A percentile compares a stretch with the other conserved stretches of the same genome.
These are phyloP conservation scores for Lomentospora prolificans DNA, from an alignment of 2,329 filamentous ascomycete genomes.

Conservation along the genomic window DNA sequence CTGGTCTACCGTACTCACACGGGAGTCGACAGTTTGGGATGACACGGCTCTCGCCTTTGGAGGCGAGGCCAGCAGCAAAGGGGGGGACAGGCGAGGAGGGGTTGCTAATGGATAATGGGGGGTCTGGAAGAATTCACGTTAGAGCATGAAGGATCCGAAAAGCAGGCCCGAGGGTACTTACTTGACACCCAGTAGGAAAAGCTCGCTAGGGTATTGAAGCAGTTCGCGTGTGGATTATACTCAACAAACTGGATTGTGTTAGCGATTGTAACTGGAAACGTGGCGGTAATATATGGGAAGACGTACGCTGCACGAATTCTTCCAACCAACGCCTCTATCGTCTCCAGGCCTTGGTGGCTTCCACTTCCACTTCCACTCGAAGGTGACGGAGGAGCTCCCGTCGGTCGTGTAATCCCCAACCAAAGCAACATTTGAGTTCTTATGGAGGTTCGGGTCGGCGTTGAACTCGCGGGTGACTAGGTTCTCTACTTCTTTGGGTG, in stretches of 20 bases:
- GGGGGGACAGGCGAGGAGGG: conserved; percentile 61
- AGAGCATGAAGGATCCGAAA: conserved; percentile 2
- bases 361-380: conserved; percentile 97
- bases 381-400: conserved; percentile 74
- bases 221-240: conserved; percentile 88
- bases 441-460: conserved; percentile 93
- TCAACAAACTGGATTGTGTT: conserved; percentile 64
- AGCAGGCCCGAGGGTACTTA: not conserved
- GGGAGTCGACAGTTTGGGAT: conserved; percentile 74
- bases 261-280: not conserved
- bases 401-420: conserved; percentile 85
- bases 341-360: conserved; percentile 74
- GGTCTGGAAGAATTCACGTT: conserved; percentile 26
- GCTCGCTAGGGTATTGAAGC: conserved; percentile 75
- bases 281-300: not conserved
- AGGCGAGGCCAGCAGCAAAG: conserved; percentile 63
- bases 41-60: conserved; percentile 77
- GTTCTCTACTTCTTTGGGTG: conserved; percentile 78
- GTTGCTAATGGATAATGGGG: conserved; percentile 35
- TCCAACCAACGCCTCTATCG: conserved; percentile 85
- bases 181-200: conserved; percentile 64
- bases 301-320: conserved; percentile 81
- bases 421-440: conserved; percentile 89
- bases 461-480: conserved; percentile 92
- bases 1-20: conserved; percentile 62